Evolutionary conservation across 1,284 basidiomycete genomes (phyloP), one percentile per base, ranked within the genome.

Genomic region (Ustilago xerochloae): DNA sequence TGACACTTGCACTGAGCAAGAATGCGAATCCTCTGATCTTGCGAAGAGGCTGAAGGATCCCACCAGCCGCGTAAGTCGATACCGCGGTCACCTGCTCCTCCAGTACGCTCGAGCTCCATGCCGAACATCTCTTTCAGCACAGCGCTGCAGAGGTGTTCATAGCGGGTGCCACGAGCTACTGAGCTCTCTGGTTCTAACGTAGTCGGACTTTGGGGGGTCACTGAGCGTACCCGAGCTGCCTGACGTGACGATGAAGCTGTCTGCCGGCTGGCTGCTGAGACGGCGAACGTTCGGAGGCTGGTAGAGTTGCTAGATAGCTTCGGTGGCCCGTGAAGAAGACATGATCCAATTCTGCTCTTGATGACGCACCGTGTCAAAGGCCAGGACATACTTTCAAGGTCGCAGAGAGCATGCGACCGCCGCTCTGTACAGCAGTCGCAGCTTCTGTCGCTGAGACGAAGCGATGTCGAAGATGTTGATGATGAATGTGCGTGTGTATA

Each of bases 41-140:
- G 49, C 6, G n/a, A 9, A 6, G 33, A n/a, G n/a, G 20, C 24
- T 2, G 92, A 92, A 2, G 94, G 86, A 89, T 90, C 92, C 94
- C 94, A 96, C 92, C 92, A 95, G 2, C 94, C 94, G 46, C 90
- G 85, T n/a, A 96, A 86, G 85, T 97, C 94, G 46, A 96, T 87
- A 0, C 94, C 94, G 8, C 92, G 91, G 84, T 96, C 94, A 15
- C 89, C 88, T 66, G 87, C 89, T 16, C 94, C 93, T 1, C 94
- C 94, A 16, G 94, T 90, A 12, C 83, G 79, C 15, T 81, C 65
- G 6, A 96, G 87, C 1, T 89, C 87, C 93, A 96, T 96, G 46
- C 91, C 91, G 35, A 95, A 86, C 60, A 89, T 85, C 0, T 87
- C 80, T 45, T 89, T 88, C 3, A 94, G 87, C 4, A 92, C 81